phyloP scores from a whole-genome alignment of 169 alveolate genomes.

The Plasmodium knowlesi region DNA sequence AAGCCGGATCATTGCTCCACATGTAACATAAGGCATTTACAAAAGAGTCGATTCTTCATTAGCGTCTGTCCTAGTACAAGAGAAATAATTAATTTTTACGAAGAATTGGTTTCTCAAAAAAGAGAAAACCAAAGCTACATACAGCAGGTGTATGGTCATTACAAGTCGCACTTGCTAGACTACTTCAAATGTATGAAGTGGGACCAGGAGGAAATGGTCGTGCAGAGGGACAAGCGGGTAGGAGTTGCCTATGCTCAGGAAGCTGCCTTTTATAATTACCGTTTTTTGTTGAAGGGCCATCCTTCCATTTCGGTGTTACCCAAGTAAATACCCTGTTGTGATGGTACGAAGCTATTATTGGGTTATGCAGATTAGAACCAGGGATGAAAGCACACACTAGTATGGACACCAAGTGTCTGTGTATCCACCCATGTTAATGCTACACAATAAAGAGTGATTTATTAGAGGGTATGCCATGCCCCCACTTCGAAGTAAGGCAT shows the following conservation, averaged over 20 bases:
- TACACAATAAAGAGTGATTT: not conserved
- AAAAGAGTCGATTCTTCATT: conserved; percentile 47
- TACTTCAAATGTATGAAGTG: conserved; percentile 50
- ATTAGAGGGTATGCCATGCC: not conserved
- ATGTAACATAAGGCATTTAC: conserved; percentile 8
- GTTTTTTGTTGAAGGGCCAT: conserved; percentile 46
- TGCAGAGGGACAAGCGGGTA: conserved; percentile 49
- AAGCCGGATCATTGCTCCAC: conserved; percentile 7
- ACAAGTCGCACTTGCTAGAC: conserved; percentile 14
- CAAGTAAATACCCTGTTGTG: not conserved
- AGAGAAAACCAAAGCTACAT: not conserved
- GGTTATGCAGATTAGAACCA: not conserved
- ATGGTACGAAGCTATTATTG: not conserved
- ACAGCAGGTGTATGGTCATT: not conserved
- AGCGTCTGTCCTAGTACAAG: conserved; percentile 24
- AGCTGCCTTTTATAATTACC: conserved; percentile 60
- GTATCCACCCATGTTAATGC: not conserved
- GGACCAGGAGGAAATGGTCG: not conserved
- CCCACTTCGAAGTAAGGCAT: not conserved
- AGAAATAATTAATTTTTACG: conserved; percentile 38
- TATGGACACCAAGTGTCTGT: not conserved
- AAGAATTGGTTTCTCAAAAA: not conserved
- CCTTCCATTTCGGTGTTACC: conserved; percentile 62
- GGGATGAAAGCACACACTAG: not conserved
- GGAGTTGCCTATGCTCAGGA: conserved; percentile 57